These are phyloP conservation scores for Calonectria pauciramosa DNA, from an alignment of 2,329 filamentous ascomycete species.

Conservation along the genomic window DNA sequence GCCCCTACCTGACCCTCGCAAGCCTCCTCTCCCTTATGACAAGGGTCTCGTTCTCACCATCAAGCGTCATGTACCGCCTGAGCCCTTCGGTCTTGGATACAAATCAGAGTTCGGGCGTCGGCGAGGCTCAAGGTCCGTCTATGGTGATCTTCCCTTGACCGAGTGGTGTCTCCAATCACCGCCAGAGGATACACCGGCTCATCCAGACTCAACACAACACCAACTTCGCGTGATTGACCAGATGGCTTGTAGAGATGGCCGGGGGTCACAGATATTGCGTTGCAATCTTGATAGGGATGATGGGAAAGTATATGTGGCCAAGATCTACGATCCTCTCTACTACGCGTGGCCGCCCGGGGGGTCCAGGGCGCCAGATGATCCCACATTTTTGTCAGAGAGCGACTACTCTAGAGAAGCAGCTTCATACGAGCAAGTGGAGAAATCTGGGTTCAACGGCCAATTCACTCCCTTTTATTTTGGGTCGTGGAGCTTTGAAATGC, in stretches of 20 bases:
- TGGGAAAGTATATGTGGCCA: neutral
- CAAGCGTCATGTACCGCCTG: neutral
- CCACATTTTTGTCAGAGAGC: neutral
- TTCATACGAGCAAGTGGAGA: neutral
- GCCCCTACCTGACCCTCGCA: neutral
- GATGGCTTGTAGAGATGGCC: neutral
- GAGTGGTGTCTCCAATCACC: slow-evolving; percentile 6
- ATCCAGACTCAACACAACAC: neutral
- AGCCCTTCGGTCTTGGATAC: neutral
- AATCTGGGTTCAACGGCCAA: neutral
- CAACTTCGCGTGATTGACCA: neutral
- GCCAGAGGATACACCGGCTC: neutral
- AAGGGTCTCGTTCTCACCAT: neutral
- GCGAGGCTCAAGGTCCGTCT: neutral
- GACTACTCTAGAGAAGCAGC: neutral
- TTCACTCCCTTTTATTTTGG: neutral
- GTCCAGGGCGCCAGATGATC: neutral
- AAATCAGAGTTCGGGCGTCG: neutral
- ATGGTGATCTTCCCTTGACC: neutral
- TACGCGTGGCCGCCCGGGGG: neutral
- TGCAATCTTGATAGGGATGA: neutral
- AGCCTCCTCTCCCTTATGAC: neutral
- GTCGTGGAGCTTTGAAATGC: neutral
- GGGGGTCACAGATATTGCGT: neutral
- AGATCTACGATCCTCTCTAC: neutral